These are phyloP conservation scores for Austropuccinia psidii DNA, from an alignment of 1,284 basidiomycete genomes.

Conservation along the genomic window DNA sequence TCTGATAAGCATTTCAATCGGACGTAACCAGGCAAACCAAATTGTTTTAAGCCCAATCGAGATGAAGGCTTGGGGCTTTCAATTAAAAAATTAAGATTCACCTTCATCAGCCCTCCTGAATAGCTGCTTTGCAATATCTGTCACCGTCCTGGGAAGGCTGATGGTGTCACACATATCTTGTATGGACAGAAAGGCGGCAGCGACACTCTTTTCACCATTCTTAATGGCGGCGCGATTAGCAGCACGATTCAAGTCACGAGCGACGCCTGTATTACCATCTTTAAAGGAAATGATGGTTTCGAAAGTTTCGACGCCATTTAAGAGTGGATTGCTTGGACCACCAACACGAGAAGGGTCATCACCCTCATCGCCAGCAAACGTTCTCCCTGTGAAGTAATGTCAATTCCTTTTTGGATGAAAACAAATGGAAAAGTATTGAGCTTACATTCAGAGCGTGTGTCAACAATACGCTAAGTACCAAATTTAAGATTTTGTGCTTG, in stretches of 20 bases:
- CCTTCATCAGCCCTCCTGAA: constrained; percentile 89
- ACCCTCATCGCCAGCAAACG: constrained; percentile 90
- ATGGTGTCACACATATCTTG: constrained; percentile 90
- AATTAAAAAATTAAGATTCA: not conserved
- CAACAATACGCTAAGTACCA: constrained; percentile 88
- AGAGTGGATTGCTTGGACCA: constrained; percentile 81
- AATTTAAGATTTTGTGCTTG: constrained; percentile 1
- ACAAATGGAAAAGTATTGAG: constrained; percentile 40
- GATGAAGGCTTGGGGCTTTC: not conserved
- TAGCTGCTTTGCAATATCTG: constrained; percentile 89
- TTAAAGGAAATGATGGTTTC: constrained; percentile 90
- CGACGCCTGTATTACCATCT: constrained; percentile 86
- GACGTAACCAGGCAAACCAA: no score
- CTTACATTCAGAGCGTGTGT: constrained; percentile 87
- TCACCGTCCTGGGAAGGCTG: constrained; percentile 85
- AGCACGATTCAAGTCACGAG: constrained; percentile 85
- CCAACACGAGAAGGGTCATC: constrained; percentile 99
- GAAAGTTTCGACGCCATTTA: constrained; percentile 83
- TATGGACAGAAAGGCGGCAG: constrained; percentile 75
- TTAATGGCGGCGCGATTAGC: constrained; percentile 61
- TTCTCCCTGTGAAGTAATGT: constrained; percentile 54
- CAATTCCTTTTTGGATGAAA: constrained; percentile 16
- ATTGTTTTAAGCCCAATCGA: no score
- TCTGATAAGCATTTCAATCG: constrained; percentile 50
- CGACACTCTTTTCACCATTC: constrained; percentile 42